phyloP scores from a whole-genome alignment of 2,329 filamentous ascomycete genomes.

The Mycogone perniciosa region DNA sequence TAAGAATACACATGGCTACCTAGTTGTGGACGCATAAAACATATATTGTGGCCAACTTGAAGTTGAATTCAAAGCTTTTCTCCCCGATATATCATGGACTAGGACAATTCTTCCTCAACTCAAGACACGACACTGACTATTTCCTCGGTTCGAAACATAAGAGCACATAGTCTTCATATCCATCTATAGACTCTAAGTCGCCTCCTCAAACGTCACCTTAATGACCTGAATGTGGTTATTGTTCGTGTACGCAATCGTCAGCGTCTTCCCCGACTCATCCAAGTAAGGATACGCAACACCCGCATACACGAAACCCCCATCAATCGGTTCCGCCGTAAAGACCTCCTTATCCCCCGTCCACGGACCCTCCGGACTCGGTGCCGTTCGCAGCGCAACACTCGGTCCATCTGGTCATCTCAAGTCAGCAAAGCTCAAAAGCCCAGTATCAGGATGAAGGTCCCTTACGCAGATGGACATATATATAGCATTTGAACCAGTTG shows the following conservation, averaged over 20 bases:
- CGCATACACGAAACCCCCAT: slow-evolving; percentile 27
- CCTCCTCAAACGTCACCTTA: slow-evolving; percentile 23
- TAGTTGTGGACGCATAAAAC: no score
- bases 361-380: slow-evolving; percentile 27
- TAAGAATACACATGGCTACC: no score
- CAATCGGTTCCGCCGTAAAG: slow-evolving; percentile 27
- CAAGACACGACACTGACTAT: no score
- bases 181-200: no score
- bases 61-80: no score
- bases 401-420: slow-evolving; percentile 5
- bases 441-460: neutral
- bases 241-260: slow-evolving; percentile 35
- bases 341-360: slow-evolving; percentile 32
- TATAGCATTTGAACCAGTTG: slow-evolving; percentile 27
- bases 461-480: slow-evolving; percentile 26
- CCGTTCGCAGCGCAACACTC: slow-evolving; percentile 13
- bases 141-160: no score
- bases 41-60: no score
- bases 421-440: neutral
- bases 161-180: no score
- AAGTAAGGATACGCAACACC: slow-evolving; percentile 34
- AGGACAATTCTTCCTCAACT: no score
- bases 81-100: no score
- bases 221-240: slow-evolving; percentile 34
- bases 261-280: slow-evolving; percentile 28